phyloP scores from a whole-genome alignment of 345 rosid species.

The Citrus sp. region DNA sequence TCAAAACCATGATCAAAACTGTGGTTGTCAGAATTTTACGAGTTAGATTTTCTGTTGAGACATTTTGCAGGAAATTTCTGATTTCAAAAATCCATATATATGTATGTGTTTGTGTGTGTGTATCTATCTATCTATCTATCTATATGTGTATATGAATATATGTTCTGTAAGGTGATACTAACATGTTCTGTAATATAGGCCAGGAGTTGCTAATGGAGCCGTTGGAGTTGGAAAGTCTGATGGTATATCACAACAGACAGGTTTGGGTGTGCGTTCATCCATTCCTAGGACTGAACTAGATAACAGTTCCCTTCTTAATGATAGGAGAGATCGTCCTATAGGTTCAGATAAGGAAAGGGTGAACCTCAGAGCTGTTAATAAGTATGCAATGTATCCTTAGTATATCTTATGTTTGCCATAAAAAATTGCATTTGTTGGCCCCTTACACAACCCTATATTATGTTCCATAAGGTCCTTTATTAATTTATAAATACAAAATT shows the following conservation, averaged over 20 bases:
- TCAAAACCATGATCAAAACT: slow-evolving; percentile 10
- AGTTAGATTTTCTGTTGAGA: slow-evolving; percentile 14
- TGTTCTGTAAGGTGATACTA: slow-evolving; percentile 7
- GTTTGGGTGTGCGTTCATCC: slow-evolving; percentile 60
- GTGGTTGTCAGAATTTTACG: slow-evolving; percentile 1
- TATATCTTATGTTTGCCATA: slow-evolving; percentile 8
- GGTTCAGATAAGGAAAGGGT: slow-evolving; percentile 79
- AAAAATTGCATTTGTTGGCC: neutral
- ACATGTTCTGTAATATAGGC: slow-evolving; percentile 46
- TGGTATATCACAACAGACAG: slow-evolving; percentile 48
- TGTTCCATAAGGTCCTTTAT: neutral
- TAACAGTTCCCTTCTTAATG: slow-evolving; percentile 51
- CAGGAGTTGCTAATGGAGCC: slow-evolving; percentile 65
- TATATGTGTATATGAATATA: too few relatives aligned
- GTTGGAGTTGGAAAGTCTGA: slow-evolving; percentile 71
- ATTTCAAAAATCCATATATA: neutral
- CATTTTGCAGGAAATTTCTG: neutral
- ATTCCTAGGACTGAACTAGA: slow-evolving; percentile 64
- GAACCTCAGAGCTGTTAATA: slow-evolving; percentile 67
- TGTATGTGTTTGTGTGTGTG: too few relatives aligned
- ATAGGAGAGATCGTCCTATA: slow-evolving; percentile 71
- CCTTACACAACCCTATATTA: neutral
- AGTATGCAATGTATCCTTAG: slow-evolving; percentile 47
- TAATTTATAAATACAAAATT: neutral
- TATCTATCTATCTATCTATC: neutral